A percentile compares a stretch with the other conserved stretches of the same genome.
These are phyloP conservation scores for Hypoxylon sp. DNA, from an alignment of 2,329 filamentous ascomycete species.

Conservation along the genomic window DNA sequence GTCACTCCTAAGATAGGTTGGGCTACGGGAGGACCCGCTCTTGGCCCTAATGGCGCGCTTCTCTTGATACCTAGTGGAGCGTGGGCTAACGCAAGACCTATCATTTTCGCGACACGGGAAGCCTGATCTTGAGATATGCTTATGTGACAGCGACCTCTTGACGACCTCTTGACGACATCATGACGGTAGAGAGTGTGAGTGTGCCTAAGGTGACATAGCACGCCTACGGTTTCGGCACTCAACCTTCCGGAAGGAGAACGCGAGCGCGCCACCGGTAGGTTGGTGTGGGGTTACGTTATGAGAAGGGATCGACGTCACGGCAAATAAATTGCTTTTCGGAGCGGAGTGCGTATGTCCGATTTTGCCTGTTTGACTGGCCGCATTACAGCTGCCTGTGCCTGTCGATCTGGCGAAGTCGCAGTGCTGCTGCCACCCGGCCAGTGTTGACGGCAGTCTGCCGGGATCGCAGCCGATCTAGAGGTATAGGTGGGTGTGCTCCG, in stretches of 20 bases:
- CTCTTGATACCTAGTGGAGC: constrained; percentile 11
- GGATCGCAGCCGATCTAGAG: constrained; percentile 18
- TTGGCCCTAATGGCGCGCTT: constrained; percentile 18
- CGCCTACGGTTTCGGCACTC: neutral
- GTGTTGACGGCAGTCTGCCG: constrained; percentile 13
- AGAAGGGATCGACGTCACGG: constrained; percentile 10
- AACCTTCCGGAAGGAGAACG: constrained; percentile 6
- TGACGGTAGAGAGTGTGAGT: too few species aligned
- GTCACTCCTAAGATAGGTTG: constrained; percentile 10
- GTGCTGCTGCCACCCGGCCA: constrained; percentile 8
- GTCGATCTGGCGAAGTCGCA: constrained; percentile 27
- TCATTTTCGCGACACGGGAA: constrained; percentile 15
- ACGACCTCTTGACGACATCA: constrained; percentile 1
- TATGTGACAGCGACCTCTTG: neutral
- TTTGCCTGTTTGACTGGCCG: constrained; percentile 22
- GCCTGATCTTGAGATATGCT: constrained; percentile 5
- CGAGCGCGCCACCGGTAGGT: constrained; percentile 6
- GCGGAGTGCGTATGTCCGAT: constrained; percentile 22
- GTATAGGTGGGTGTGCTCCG: constrained; percentile 15
- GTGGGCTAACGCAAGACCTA: constrained; percentile 18
- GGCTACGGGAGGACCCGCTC: constrained; percentile 31
- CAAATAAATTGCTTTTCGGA: constrained; percentile 5
- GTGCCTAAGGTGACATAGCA: neutral
- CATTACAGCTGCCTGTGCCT: constrained; percentile 17
- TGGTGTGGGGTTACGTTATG: constrained; percentile 1